phyloP scores from a whole-genome alignment of 495 filamentous ascomycete species.

The Aspergillus conjunctus region DNA sequence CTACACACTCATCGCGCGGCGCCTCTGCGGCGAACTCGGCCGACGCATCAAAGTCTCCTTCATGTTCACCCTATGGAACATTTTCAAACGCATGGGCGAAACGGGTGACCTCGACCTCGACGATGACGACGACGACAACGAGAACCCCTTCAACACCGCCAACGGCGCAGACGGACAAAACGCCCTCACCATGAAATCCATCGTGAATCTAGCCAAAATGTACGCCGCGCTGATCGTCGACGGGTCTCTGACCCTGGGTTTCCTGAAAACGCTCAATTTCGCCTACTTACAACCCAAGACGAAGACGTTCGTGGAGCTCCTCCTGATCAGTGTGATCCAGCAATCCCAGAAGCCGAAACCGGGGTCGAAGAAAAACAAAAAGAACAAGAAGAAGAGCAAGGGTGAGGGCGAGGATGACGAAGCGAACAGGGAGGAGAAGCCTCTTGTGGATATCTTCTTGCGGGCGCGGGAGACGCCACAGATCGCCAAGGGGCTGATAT shows the following conservation, averaged over 20 bases:
- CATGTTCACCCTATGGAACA: constrained; percentile 80
- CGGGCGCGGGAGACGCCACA: constrained; percentile 60
- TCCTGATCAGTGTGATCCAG: constrained; percentile 74
- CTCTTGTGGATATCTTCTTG: constrained; percentile 65
- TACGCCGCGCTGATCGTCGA: constrained; percentile 74
- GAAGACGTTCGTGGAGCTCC: constrained; percentile 73
- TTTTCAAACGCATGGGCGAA: constrained; percentile 86
- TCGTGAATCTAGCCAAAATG: constrained; percentile 91
- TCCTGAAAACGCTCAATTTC: constrained; percentile 78
- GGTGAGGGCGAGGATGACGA: constrained; percentile 27
- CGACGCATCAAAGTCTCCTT: constrained; percentile 78
- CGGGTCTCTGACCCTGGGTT: constrained; percentile 60
- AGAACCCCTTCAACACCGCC: constrained; percentile 28
- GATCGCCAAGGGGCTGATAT: constrained; percentile 70
- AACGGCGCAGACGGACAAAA: constrained; percentile 55
- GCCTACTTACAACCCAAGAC: constrained; percentile 75
- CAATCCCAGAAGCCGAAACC: constrained; percentile 50
- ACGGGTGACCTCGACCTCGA: constrained; percentile 58
- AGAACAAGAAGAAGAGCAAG: constrained; percentile 31
- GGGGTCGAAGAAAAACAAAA: constrained; percentile 23
- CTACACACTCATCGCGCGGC: constrained; percentile 81
- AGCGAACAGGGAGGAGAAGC: constrained; percentile 50
- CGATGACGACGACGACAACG: constrained; percentile 44
- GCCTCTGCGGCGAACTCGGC: constrained; percentile 65
- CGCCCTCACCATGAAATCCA: constrained; percentile 56